Evolutionary conservation across 257 asterid species (phyloP), one percentile per base, ranked within the genome.

Genomic region (Capsicum pubescens): DNA sequence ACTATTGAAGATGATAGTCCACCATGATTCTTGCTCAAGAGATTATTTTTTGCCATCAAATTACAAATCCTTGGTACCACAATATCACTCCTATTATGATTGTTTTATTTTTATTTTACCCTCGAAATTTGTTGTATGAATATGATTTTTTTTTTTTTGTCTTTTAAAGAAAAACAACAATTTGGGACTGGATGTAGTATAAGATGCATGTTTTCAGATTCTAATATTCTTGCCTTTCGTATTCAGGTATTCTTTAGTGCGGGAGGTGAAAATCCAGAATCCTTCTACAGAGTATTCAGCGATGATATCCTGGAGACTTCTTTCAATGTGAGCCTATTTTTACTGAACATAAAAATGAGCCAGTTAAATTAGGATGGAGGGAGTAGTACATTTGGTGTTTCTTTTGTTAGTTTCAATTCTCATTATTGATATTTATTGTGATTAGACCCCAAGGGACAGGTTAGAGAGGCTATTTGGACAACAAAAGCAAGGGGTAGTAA

Each of bases 231-330:
- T 14, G 5, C 9, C 17, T 52, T 16, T 21, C 32, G 13, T 6
- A 2, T 76, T 76, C 63, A 91, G 95, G 87, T 66, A 26, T 92
- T 54, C 87, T 89, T 87, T 63, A 89, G 93, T 11, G 90, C 50
- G 0, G 93, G 95, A 6, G 90, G 93, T 5, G 85, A 83, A 68
- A 89, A 87, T 44, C 88, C 90, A 14, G 90, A 84, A 26, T 79
- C 94, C 1, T 92, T 74, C 88, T 92, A 69, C 83, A 80, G 35
- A 17, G 83, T 72, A 64, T 91, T 92, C 92, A 88, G 93, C 91
- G 84, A 69, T 57, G 91, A 89, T 52, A 80, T 91, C 8, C 86
- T 91, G 14, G 87, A 87, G 79, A 89, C 93, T 19, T 93, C 95
- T 76, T 84, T 91, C 54, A 90, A 90, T 83, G 93, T 90, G 81